Evolutionary conservation across 108 stramenopile genomes (phyloP).

Genomic region (Cyclotella baltica): DNA sequence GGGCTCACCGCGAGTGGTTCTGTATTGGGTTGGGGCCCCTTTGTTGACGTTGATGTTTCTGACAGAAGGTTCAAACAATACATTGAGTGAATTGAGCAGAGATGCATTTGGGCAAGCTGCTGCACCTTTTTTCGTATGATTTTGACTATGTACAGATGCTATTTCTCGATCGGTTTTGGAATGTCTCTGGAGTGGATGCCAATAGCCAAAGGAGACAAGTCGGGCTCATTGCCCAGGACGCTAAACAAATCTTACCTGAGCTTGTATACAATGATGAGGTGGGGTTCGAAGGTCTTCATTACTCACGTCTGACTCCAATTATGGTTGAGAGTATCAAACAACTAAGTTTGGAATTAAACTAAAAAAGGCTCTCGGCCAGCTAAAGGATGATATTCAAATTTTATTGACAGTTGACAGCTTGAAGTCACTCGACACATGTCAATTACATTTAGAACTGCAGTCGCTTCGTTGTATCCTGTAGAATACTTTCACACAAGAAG

Average conservation of each 20-base stretch:
- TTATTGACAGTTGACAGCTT: too few species aligned
- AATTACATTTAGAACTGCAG: too few species aligned
- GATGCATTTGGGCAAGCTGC: constrained; percentile 44
- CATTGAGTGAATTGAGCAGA: constrained; percentile 32
- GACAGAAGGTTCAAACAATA: constrained; percentile 62
- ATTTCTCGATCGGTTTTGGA: constrained; percentile 21
- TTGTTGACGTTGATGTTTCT: constrained; percentile 64
- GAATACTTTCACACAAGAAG: too few species aligned
- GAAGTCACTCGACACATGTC: too few species aligned
- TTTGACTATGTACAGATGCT: constrained; percentile 33
- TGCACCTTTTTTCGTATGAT: constrained; percentile 49
- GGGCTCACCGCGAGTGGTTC: constrained; percentile 55
- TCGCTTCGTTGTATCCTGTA: too few species aligned
- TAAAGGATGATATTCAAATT: constrained; percentile 1
- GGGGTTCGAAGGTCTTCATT: constrained; percentile 47
- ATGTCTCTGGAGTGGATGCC: background rate
- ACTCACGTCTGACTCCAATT: constrained; percentile 48
- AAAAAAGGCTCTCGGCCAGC: background rate
- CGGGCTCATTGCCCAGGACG: constrained; percentile 73
- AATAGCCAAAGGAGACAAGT: constrained; percentile 26
- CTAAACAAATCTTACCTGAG: constrained; percentile 55
- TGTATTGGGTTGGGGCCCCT: constrained; percentile 71
- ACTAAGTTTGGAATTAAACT: constrained; percentile 34
- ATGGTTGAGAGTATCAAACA: constrained; percentile 56
- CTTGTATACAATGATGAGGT: constrained; percentile 55